phyloP scores from a whole-genome alignment of 1,139 yeast species.

The Oligophagozyma castellii region DNA sequence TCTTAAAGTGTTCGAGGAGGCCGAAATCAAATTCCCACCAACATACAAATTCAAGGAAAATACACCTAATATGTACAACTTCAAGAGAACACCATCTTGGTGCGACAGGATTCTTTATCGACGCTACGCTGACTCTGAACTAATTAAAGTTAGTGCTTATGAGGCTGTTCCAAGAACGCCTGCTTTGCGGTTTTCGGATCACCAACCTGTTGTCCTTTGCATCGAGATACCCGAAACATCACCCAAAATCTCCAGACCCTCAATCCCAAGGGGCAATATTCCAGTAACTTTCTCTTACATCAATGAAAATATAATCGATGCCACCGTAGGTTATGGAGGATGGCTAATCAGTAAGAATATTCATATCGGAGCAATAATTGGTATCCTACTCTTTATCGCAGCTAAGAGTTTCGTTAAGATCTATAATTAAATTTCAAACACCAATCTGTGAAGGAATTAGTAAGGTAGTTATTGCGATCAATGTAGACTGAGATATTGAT shows the following conservation, averaged over 20 bases:
- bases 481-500: no score
- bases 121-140: conserved; percentile 25
- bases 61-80: conserved; percentile 27
- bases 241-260: conserved; percentile 1
- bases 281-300: conserved; percentile 1
- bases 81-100: conserved; percentile 70
- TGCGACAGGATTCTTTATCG: conserved; percentile 69
- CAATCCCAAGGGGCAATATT: conserved; percentile 1
- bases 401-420: no score
- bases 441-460: no score
- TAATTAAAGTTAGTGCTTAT: conserved; percentile 9
- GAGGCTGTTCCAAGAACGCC: conserved; percentile 13
- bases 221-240: conserved; percentile 11
- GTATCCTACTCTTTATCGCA: no score
- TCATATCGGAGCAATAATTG: no score
- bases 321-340: conserved; percentile 10
- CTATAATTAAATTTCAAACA: no score
- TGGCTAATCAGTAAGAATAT: conserved; percentile 7
- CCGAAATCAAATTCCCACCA: conserved; percentile 49
- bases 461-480: no score
- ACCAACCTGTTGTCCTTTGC: conserved; percentile 23
- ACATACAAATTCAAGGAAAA: conserved; percentile 55
- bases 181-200: conserved; percentile 23
- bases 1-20: conserved; percentile 51
- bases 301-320: conserved; percentile 4